Percentiles rank a stretch among this genome's conserved stretches.
Evolutionary conservation across 306 rosid genomes (phyloP).

Genomic region (Pterocarpus macrocarpus): DNA sequence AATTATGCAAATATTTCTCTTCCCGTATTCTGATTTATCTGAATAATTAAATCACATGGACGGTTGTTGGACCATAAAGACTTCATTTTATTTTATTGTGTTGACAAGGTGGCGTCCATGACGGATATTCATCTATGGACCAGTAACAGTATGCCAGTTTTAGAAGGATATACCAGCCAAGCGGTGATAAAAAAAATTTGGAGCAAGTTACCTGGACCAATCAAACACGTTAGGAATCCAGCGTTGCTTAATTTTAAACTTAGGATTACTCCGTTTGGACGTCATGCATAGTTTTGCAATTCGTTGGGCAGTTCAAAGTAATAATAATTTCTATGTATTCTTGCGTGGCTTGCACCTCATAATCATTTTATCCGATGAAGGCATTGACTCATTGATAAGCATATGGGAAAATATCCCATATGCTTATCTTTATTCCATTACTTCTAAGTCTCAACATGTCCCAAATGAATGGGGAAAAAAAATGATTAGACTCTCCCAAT

Average conservation of each 20-base stretch:
- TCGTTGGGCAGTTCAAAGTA: slow-evolving; percentile 18
- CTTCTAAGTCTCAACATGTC: background rate
- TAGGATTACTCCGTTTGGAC: background rate
- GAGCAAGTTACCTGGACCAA: background rate
- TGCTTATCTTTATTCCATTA: slow-evolving; percentile 21
- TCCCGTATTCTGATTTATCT: background rate
- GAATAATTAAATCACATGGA: slow-evolving; percentile 21
- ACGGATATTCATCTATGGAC: background rate
- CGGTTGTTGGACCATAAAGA: slow-evolving; percentile 1
- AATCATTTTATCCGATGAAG: slow-evolving; percentile 21
- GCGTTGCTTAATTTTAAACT: slow-evolving; percentile 4
- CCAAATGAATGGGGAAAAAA: background rate
- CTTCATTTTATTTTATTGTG: background rate
- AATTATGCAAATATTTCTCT: too few relatives aligned
- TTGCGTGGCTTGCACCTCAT: slow-evolving; percentile 34
- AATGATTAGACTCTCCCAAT: background rate
- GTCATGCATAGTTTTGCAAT: slow-evolving; percentile 15
- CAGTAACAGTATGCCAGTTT: background rate
- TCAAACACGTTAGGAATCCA: slow-evolving; percentile 25
- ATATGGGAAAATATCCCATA: background rate
- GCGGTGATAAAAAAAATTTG: background rate
- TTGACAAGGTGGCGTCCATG: background rate
- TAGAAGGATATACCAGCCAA: background rate
- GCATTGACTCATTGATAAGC: slow-evolving; percentile 17
- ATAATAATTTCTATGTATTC: background rate